phyloP scores from a whole-genome alignment of 2,329 filamentous ascomycete species.

The Coniochaeta hoffmannii region DNA sequence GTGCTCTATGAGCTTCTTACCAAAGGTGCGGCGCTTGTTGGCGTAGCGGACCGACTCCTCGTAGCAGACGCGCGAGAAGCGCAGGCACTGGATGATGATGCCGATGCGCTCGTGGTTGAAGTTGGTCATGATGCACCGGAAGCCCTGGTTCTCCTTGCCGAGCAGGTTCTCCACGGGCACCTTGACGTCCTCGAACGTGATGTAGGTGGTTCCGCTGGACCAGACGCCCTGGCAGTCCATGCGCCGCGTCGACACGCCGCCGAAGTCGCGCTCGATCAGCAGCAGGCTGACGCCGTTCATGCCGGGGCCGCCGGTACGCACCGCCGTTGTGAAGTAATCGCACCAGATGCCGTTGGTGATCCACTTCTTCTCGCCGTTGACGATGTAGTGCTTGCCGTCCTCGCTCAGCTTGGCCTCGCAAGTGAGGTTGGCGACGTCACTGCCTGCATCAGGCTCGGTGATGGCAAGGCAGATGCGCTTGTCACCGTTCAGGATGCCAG shows the following conservation, averaged over 20 bases:
- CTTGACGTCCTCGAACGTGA: constrained; percentile 98
- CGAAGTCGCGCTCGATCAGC: constrained; percentile 78
- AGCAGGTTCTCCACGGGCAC: constrained; percentile 98
- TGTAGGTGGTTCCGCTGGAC: constrained; percentile 91
- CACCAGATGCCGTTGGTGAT: constrained; percentile 97
- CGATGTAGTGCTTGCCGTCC: constrained; percentile 98
- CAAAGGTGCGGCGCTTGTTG: constrained; percentile 94
- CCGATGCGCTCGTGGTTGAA: constrained; percentile 99
- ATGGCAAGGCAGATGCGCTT: constrained; percentile 98
- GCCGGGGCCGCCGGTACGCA: constrained; percentile 78
- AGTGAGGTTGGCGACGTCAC: constrained; percentile 88
- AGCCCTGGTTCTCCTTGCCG: constrained; percentile 96
- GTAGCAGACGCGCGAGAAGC: constrained; percentile 94
- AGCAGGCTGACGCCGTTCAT: constrained; percentile 92
- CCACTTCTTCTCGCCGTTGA: constrained; percentile 99
- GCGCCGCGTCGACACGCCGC: constrained; percentile 82
- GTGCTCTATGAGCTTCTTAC: constrained; percentile 93
- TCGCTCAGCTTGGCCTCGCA: constrained; percentile 93
- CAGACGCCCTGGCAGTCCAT: constrained; percentile 99
- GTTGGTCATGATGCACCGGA: constrained; percentile 99
- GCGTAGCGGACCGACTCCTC: constrained; percentile 96
- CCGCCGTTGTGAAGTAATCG: constrained; percentile 96
- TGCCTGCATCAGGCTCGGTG: constrained; percentile 91
- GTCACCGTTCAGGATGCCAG: constrained; percentile 80
- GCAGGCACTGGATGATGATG: constrained; percentile 94